These are phyloP conservation scores for Starmera dryadoides DNA, from an alignment of 805 yeast genomes.

Conservation along the genomic window DNA sequence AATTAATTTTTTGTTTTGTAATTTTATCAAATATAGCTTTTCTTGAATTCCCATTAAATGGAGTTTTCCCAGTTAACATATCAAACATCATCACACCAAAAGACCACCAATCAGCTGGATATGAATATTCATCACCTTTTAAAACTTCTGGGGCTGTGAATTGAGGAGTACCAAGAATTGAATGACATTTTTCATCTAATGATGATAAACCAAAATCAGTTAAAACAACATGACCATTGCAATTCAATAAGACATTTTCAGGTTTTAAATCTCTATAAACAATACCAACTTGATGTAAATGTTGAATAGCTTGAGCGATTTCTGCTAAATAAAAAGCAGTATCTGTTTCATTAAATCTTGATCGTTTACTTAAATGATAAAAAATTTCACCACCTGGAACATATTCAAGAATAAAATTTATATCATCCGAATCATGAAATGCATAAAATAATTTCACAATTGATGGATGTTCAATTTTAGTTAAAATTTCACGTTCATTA, in stretches of 20 bases:
- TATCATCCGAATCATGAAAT: constrained; percentile 69
- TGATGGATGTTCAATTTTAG: constrained; percentile 68
- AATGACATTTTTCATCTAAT: constrained; percentile 27
- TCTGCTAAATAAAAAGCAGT: constrained; percentile 79
- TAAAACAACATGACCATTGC: constrained; percentile 70
- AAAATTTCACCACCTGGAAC: constrained; percentile 87
- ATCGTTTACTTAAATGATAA: constrained; percentile 29
- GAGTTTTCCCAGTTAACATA: constrained; percentile 75
- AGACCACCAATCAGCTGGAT: constrained; percentile 89
- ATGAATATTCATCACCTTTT: constrained; percentile 71
- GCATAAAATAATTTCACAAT: constrained; percentile 80
- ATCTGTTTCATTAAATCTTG: constrained; percentile 49
- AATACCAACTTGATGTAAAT: constrained; percentile 72
- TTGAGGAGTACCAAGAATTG: constrained; percentile 38
- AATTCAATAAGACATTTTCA: constrained; percentile 76
- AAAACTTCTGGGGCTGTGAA: constrained; percentile 81
- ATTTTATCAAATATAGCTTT: constrained; percentile 65
- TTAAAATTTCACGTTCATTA: constrained; percentile 69
- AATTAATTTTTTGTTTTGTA: constrained; percentile 47
- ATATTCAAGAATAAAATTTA: constrained; percentile 71
- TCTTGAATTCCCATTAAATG: constrained; percentile 73
- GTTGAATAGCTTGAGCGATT: constrained; percentile 68
- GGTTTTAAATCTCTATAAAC: constrained; percentile 88
- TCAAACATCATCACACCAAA: constrained; percentile 76
- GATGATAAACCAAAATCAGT: constrained; percentile 79